A percentile compares a stretch with the other conserved stretches of the same genome.
Evolutionary conservation across 352 stramenopile genomes (phyloP).

Genomic region (Phytophthora sojae): DNA sequence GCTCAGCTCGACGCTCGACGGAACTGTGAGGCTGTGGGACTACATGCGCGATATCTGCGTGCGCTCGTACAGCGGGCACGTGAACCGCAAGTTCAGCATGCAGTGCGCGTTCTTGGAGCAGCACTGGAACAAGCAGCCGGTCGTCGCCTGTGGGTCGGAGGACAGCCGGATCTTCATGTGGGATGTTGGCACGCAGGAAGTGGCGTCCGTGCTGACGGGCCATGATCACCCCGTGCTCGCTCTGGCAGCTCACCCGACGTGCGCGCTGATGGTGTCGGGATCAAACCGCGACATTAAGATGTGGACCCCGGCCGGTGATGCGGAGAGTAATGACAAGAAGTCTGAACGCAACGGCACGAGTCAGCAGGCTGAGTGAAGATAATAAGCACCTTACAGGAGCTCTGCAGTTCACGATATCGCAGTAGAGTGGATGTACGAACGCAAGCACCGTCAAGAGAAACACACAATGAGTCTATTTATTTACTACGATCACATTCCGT

Average conservation of each 20-base stretch:
- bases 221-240: conserved; percentile 91
- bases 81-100: conserved; percentile 90
- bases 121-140: conserved; percentile 37
- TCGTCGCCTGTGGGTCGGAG: conserved; percentile 93
- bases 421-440: conserved; percentile 14
- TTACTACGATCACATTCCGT: conserved; percentile 32
- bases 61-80: conserved; percentile 75
- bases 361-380: conserved; percentile 1
- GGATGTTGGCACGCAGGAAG: conserved; percentile 87
- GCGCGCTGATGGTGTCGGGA: conserved; percentile 73
- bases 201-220: conserved; percentile 64
- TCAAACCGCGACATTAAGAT: conserved; percentile 77
- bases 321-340: conserved; percentile 11
- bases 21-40: conserved; percentile 92
- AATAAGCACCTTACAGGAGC: not conserved
- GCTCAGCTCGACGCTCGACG: conserved; percentile 93
- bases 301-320: conserved; percentile 41
- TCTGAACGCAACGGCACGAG: conserved; percentile 16
- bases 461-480: conserved; percentile 65
- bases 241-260: conserved; percentile 75
- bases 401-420: not conserved
- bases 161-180: conserved; percentile 93
- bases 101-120: conserved; percentile 84
- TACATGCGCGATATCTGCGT: conserved; percentile 70
- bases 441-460: conserved; percentile 17